Conservation (phyloP, 2,329 filamentous ascomycete genomes). For the Xenoacremonium recifei region DNA sequence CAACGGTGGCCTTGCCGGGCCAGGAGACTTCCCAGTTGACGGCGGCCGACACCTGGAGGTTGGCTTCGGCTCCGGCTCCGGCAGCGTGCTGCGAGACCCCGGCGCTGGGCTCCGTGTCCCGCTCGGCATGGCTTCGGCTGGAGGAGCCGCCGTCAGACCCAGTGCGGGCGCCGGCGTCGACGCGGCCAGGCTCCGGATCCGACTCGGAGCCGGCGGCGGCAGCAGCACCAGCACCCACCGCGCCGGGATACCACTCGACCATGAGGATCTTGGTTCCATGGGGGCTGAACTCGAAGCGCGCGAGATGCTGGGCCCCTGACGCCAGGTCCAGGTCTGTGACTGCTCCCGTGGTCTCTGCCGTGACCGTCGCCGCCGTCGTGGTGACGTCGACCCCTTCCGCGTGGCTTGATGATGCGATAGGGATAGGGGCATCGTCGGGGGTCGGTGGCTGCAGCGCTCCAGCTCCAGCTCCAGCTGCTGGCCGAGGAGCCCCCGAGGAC, state of each 20-base stretch:
- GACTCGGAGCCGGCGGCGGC: slow-evolving; percentile 10
- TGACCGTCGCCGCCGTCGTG: not conserved
- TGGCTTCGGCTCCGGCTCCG: slow-evolving; percentile 15
- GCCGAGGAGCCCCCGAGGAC: slow-evolving; percentile 33
- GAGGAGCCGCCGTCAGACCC: not conserved
- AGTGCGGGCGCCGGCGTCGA: not conserved
- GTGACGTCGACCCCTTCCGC: not conserved
- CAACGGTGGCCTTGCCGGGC: slow-evolving; percentile 73
- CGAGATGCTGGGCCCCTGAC: slow-evolving; percentile 36
- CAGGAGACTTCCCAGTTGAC: slow-evolving; percentile 74
- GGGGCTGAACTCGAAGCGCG: slow-evolving; percentile 85
- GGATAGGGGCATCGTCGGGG: slow-evolving; percentile 19
- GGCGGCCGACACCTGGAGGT: slow-evolving; percentile 5
- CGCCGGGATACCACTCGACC: slow-evolving; percentile 75
- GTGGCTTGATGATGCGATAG: slow-evolving; percentile 3
- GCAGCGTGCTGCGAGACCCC: slow-evolving; percentile 5
- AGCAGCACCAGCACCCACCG: slow-evolving; percentile 9
- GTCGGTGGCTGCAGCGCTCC: slow-evolving; percentile 20
- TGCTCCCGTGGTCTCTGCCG: not conserved
- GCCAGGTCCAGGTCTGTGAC: slow-evolving; percentile 1
- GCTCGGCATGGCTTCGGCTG: not conserved
- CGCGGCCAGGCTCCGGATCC: not conserved
- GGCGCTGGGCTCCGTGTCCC: not conserved
- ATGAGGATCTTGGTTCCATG: slow-evolving; percentile 90
- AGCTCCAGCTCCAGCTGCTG: no score